Evolutionary conservation across 1,284 basidiomycete genomes (phyloP).

Genomic region (Ceratorhiza oryzae-sativae): DNA sequence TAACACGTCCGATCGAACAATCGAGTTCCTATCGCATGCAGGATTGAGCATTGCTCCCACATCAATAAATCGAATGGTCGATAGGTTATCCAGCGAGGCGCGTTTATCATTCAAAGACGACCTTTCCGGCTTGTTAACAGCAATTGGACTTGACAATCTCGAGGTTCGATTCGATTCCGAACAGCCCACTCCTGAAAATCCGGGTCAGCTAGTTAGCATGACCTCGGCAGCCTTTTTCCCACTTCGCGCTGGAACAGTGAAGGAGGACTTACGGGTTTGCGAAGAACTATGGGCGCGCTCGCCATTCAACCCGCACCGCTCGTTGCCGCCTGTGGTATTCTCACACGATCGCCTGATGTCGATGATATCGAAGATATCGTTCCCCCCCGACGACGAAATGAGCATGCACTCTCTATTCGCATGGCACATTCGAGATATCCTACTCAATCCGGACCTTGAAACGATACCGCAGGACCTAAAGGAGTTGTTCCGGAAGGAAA

Average conservation of each 20-base stretch:
- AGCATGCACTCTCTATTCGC: not conserved
- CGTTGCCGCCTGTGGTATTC: not conserved
- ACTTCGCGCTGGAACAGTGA: not conserved
- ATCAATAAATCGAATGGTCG: slow-evolving; percentile 6
- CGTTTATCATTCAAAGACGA: not conserved
- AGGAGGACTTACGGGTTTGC: not conserved
- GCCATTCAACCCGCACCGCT: not conserved
- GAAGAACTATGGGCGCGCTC: slow-evolving; percentile 11
- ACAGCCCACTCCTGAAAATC: too few relatives aligned
- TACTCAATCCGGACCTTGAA: slow-evolving; percentile 1
- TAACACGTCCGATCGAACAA: not conserved
- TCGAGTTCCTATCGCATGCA: too few relatives aligned
- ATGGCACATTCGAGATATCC: too few relatives aligned
- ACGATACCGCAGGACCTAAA: slow-evolving; percentile 46
- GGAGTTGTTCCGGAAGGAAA: slow-evolving; percentile 47
- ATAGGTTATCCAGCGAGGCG: not conserved
- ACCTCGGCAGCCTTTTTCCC: slow-evolving; percentile 13
- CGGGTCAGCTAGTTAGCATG: not conserved
- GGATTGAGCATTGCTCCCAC: not conserved
- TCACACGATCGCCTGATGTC: not conserved
- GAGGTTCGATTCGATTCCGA: slow-evolving; percentile 10
- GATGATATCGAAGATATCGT: slow-evolving; percentile 23
- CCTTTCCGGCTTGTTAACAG: not conserved
- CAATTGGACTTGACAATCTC: slow-evolving; percentile 30
- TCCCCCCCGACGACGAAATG: not conserved